Base-by-base conservation (phyloP, 164 flowering plant species). In the Stephania japonica region DNA sequence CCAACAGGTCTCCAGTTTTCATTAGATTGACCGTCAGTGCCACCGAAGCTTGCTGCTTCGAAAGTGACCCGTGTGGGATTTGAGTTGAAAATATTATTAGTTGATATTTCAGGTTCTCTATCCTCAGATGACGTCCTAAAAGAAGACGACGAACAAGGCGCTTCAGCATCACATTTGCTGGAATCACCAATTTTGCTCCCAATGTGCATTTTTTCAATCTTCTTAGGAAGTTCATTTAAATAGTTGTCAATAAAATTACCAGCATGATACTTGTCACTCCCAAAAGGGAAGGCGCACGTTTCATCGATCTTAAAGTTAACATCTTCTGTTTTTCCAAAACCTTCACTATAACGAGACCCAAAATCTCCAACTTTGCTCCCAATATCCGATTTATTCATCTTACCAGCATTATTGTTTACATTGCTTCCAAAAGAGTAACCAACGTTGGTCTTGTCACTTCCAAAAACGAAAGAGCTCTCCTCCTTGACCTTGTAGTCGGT, bases 151-250 rank as follows among this genome's bases (percentile, higher is more conserved):
- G 56, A 43, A 66, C 49, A 43, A 24, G 24, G 64, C 27, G 21
- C 64, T 42, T 74, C 81, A 18, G 66, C 11, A 42, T 7, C 43
- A 75, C 63, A 32, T 32, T 32, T 68, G 65, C 67, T 43, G 64
- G 81, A 73, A 66, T 77, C 77, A 26, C 72, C 76, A 19, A 10
- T 42, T 42, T n/a, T 68, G 74, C 77, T 79, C 67, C 80, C 72
- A 32, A 87, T 65, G 50, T 80, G 83, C 83, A 87, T 43, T 14
- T 77, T 77, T 65, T 70, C 73, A 78, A 75, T 73, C 73, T 72
- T 72, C 69, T 73, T 81, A n/a, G 76, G 79, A 76, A 77, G 23
- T 32, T n/a, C 69, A 63, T 67, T 73, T 21, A 0, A 66, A 23
- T 70, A 72, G 16, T 69, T 49, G 19, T 68, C 78, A 56, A 69